phyloP scores from a whole-genome alignment of 495 filamentous ascomycete genomes.

The Platismatia glauca region DNA sequence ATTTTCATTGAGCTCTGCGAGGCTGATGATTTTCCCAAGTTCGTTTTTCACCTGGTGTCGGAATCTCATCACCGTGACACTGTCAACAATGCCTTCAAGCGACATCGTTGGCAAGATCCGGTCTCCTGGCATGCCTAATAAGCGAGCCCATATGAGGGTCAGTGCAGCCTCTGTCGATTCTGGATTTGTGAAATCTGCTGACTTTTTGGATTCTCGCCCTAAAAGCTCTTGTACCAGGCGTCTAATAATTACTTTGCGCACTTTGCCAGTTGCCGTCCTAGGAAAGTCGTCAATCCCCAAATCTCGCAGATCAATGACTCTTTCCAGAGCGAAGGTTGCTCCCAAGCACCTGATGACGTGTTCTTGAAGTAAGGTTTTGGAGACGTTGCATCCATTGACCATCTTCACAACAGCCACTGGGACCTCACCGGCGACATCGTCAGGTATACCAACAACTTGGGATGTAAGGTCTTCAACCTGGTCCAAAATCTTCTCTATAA shows the following conservation, averaged over 20 bases:
- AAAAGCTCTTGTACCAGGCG: constrained; percentile 19
- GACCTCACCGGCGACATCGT: constrained; percentile 34
- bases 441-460: constrained; percentile 32
- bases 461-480: constrained; percentile 9
- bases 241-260: constrained; percentile 29
- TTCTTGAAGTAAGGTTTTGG: neutral
- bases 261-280: constrained; percentile 33
- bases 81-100: constrained; percentile 11
- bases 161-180: neutral
- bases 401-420: constrained; percentile 31
- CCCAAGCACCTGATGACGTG: constrained; percentile 16
- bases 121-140: constrained; percentile 3
- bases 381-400: neutral
- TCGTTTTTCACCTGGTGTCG: neutral
- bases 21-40: neutral
- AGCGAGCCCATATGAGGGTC: neutral
- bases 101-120: neutral
- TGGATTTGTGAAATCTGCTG: neutral
- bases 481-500: constrained; percentile 30
- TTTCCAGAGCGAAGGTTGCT: constrained; percentile 28
- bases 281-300: constrained; percentile 31
- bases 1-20: neutral
- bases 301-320: constrained; percentile 28
- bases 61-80: constrained; percentile 8
- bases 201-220: neutral